Base-by-base conservation (phyloP, 1,139 yeast species). In the Sugiyamaella paludigena region DNA sequence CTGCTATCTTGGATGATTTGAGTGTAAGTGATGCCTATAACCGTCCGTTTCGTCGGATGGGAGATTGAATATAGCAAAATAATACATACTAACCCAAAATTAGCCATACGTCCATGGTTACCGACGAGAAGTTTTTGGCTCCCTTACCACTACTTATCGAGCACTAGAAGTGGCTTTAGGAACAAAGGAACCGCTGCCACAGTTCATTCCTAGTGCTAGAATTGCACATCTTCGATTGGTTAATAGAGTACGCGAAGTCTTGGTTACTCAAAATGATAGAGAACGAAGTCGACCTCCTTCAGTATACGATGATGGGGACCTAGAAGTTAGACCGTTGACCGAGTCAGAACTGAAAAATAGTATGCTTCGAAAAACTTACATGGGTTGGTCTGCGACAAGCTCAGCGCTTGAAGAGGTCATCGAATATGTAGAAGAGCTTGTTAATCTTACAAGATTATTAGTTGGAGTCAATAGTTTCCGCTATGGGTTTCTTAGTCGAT, bases 371-470 rank as follows among this genome's bases (percentile, higher is more conserved):
- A 73, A 68, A 46, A 70, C 69, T 49, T 72, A 73, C 52, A 63
- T 76, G 59, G 69, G 76, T 44, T 77, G 81, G 81, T 76, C 75
- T 55, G 80, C 80, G 1, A 64, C 77, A 0, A 72, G 73, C 49
- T 71, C 77, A 2, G 78, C 78, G 0, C 58, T 73, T 2, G 79
- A 75, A 49, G 80, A 77, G 55, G 66, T 77, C 30, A 74, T 76
- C 40, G 77, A 73, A 45, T 76, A 75, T 53, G 65, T 74, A 27
- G 80, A 77, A 53, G 80, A 76, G 53, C 59, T 77, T 8, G 55
- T 70, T 4, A 70, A 67, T 44, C 55, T 77, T 36, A 65, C 73
- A 0, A 74, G 72, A 53, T 56, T 72, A 10, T 58, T 77, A 6
- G 77, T 75, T 27, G 81, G 81, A 26, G 75, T 72, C 11, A 69